phyloP scores from a whole-genome alignment of 768 basidiomycete genomes.

The Boletellus sp. region DNA sequence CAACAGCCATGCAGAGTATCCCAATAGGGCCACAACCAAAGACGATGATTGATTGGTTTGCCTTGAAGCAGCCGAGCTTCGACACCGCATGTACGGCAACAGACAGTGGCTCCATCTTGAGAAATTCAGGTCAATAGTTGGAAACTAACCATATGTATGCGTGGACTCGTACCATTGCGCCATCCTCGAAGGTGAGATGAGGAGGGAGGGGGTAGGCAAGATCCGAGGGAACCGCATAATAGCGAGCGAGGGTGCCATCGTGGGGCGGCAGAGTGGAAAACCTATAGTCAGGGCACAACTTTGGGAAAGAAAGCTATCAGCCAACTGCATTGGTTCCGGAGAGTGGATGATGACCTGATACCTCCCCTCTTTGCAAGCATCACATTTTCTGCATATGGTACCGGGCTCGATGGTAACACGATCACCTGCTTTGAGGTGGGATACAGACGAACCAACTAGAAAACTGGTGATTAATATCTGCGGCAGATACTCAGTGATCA shows the following conservation, averaged over 20 bases:
- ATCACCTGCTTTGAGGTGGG: conserved; percentile 74
- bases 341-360: conserved; percentile 58
- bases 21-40: conserved; percentile 90
- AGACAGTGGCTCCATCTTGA: conserved; percentile 88
- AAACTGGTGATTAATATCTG: background rate
- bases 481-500: background rate
- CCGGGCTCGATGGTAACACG: conserved; percentile 93
- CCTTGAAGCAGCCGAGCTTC: conserved; percentile 66
- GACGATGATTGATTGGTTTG: conserved; percentile 73
- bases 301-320: conserved; percentile 1
- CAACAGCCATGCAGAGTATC: conserved; percentile 93
- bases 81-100: conserved; percentile 88
- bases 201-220: conserved; percentile 80
- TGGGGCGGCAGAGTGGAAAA: conserved; percentile 94
- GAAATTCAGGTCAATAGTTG: background rate
- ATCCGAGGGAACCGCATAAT: conserved; percentile 84
- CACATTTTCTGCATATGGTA: conserved; percentile 77
- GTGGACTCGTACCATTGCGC: conserved; percentile 70
- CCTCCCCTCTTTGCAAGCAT: conserved; percentile 77
- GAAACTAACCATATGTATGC: background rate
- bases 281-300: conserved; percentile 83
- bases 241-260: conserved; percentile 85
- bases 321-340: background rate
- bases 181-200: conserved; percentile 86
- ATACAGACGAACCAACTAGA: conserved; percentile 73